phyloP scores from a whole-genome alignment of 495 filamentous ascomycete species.

The Podospora pseudoanserina region DNA sequence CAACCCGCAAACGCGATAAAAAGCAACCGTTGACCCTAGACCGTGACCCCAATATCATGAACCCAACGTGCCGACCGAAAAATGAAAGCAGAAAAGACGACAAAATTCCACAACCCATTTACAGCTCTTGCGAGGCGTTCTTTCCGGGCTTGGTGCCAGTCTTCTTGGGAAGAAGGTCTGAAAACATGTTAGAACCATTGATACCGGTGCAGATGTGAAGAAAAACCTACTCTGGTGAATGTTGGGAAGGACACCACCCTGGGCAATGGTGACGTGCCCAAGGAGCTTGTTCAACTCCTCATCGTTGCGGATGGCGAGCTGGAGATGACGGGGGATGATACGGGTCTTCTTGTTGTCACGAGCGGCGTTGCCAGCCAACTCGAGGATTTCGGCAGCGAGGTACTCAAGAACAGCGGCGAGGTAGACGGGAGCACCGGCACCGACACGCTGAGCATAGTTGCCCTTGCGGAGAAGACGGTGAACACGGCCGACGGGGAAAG shows the following conservation, averaged over 20 bases:
- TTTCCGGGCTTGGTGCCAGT: slow-evolving; percentile 86
- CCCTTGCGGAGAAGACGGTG: slow-evolving; percentile 99
- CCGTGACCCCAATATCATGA: slow-evolving; percentile 79
- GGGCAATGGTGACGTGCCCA: slow-evolving; percentile 97
- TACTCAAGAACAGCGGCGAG: slow-evolving; percentile 98
- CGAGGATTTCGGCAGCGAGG: slow-evolving; percentile 96
- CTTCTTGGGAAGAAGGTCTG: slow-evolving; percentile 98
- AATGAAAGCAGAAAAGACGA: slow-evolving; percentile 54
- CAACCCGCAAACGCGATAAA: slow-evolving; percentile 69
- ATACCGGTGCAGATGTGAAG: neutral
- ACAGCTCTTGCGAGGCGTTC: slow-evolving; percentile 87
- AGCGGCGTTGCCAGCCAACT: slow-evolving; percentile 96
- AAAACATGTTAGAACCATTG: slow-evolving; percentile 43
- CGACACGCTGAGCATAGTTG: slow-evolving; percentile 99
- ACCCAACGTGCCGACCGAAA: slow-evolving; percentile 71
- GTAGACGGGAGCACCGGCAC: slow-evolving; percentile 98
- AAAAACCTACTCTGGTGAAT: slow-evolving; percentile 86
- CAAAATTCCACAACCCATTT: slow-evolving; percentile 51
- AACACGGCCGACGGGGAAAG: slow-evolving; percentile 99
- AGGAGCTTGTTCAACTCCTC: slow-evolving; percentile 99
- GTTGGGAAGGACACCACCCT: slow-evolving; percentile 98
- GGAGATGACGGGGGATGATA: slow-evolving; percentile 98
- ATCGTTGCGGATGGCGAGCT: slow-evolving; percentile 99
- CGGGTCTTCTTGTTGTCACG: slow-evolving; percentile 99
- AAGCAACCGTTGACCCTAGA: slow-evolving; percentile 74